These are phyloP conservation scores for Boletus smithii DNA, from an alignment of 1,284 basidiomycete genomes.

Conservation along the genomic window DNA sequence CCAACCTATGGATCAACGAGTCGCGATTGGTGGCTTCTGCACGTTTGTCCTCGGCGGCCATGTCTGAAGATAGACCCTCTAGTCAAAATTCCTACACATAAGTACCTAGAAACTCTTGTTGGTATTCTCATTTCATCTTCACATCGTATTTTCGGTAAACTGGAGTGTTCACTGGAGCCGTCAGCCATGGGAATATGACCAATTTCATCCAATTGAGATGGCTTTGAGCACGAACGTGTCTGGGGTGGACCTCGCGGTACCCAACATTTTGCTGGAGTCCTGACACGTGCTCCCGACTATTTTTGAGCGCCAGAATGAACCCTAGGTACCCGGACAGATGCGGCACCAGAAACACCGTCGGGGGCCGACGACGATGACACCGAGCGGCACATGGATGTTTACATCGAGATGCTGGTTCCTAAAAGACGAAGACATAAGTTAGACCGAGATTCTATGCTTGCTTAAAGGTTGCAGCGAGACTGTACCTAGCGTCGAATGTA, in stretches of 20 bases:
- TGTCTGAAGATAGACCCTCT: too few relatives aligned
- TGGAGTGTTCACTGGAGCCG: not conserved
- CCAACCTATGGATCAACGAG: not conserved
- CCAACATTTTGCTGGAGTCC: not conserved
- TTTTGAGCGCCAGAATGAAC: too few relatives aligned
- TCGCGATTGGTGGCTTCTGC: too few relatives aligned
- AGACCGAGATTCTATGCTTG: too few relatives aligned
- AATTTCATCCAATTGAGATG: not conserved
- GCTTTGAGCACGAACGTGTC: slow-evolving; percentile 18
- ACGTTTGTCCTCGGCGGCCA: too few relatives aligned
- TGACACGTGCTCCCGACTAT: not conserved
- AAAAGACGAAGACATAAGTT: not conserved
- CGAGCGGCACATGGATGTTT: too few relatives aligned
- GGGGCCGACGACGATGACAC: too few relatives aligned
- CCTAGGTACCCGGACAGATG: too few relatives aligned
- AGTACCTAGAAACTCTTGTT: not conserved
- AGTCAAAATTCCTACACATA: too few relatives aligned
- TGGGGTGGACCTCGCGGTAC: slow-evolving; percentile 1
- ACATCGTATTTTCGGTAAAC: not conserved
- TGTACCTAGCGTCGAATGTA: not conserved
- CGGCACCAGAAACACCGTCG: too few relatives aligned
- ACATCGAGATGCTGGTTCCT: not conserved
- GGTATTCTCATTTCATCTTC: not conserved
- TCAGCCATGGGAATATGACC: not conserved
- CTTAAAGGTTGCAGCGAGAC: not conserved